phyloP scores from a whole-genome alignment of 768 basidiomycete genomes.

The Xerocomellus amylosporus region DNA sequence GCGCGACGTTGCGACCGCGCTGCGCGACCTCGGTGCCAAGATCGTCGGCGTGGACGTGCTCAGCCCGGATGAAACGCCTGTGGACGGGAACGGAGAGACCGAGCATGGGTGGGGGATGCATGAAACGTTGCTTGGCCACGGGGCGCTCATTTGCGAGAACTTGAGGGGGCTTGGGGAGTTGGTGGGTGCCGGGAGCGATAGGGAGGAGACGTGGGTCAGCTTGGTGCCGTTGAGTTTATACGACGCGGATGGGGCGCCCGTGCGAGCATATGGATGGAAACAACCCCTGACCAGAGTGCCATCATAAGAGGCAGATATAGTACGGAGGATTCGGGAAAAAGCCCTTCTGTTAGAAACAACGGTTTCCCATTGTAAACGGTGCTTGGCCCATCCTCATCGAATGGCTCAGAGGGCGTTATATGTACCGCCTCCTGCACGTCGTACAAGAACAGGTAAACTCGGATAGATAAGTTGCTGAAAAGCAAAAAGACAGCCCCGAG shows the following conservation, averaged over 20 bases:
- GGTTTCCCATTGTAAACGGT: neutral
- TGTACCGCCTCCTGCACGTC: no score
- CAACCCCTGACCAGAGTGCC: neutral
- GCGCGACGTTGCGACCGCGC: slow-evolving; percentile 46
- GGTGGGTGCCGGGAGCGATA: slow-evolving; percentile 11
- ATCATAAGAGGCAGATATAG: neutral
- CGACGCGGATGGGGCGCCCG: slow-evolving; percentile 63
- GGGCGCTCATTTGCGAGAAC: slow-evolving; percentile 70
- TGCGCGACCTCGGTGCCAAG: slow-evolving; percentile 50
- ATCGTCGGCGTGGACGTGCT: slow-evolving; percentile 63
- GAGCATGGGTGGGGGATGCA: slow-evolving; percentile 50
- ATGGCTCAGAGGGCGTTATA: no score
- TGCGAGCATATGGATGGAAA: slow-evolving; percentile 65
- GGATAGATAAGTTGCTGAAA: no score
- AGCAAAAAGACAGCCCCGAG: no score
- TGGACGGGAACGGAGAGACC: slow-evolving; percentile 6
- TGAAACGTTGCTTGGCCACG: slow-evolving; percentile 55
- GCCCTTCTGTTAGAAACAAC: no score
- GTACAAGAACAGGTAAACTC: no score
- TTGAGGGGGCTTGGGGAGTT: slow-evolving; percentile 52
- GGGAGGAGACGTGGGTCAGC: slow-evolving; percentile 43
- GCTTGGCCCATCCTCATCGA: neutral
- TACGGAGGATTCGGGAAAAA: neutral
- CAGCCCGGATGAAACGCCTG: slow-evolving; percentile 61
- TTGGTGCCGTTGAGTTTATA: slow-evolving; percentile 58